Percentiles rank a stretch among this genome's conserved stretches.
phyloP scores from a whole-genome alignment of 148 eudicot species.

The Selenicereus undatus region DNA sequence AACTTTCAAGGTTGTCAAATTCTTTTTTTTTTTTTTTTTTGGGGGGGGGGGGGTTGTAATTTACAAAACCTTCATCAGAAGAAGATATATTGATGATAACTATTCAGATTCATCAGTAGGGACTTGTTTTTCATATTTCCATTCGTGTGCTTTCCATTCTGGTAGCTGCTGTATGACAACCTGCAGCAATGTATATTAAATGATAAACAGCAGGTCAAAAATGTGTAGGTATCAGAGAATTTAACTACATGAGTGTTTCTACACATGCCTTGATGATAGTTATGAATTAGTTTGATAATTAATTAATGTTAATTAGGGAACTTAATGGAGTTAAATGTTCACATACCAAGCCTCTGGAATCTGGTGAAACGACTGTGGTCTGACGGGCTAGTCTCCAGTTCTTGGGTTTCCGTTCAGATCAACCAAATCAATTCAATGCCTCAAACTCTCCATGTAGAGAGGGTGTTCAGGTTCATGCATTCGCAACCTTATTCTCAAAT shows the following conservation, averaged over 20 bases:
- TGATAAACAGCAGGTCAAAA: neutral
- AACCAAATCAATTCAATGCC: neutral
- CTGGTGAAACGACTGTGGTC: constrained; percentile 58
- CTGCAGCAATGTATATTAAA: constrained; percentile 35
- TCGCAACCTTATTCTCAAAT: no score
- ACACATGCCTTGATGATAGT: no score
- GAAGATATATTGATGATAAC: neutral
- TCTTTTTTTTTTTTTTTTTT: neutral
- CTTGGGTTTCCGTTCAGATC: constrained; percentile 59
- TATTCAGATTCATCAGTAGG: constrained; percentile 29
- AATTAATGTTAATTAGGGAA: no score
- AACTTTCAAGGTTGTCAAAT: neutral
- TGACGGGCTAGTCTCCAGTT: constrained; percentile 94
- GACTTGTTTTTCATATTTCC: constrained; percentile 49
- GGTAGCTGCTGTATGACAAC: constrained; percentile 83
- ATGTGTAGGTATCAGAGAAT: neutral
- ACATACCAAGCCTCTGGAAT: constrained; percentile 79
- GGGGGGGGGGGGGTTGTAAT: neutral
- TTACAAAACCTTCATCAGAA: constrained; percentile 10
- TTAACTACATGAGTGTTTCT: no score
- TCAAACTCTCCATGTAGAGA: no score
- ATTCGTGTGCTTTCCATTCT: constrained; percentile 91
- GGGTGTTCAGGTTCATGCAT: no score
- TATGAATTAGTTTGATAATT: no score
- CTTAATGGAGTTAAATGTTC: neutral